Conservation (phyloP, 2,329 filamentous ascomycete genomes). For the Fusarium hainanense region DNA sequence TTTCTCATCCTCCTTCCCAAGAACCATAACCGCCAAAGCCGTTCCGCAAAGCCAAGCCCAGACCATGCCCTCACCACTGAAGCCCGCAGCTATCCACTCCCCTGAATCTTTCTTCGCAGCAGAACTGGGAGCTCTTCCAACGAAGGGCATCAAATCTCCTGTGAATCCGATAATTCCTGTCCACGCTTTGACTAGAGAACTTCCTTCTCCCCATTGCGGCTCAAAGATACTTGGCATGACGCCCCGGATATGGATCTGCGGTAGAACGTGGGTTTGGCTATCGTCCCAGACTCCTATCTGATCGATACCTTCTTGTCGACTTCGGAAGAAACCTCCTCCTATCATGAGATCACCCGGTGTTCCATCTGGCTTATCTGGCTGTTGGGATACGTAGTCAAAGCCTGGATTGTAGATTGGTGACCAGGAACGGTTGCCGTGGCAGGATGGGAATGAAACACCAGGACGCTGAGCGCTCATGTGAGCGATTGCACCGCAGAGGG, state of each 20-base stretch:
- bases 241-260: slow-evolving; percentile 54
- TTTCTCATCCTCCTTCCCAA: slow-evolving; percentile 51
- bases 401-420: slow-evolving; percentile 58
- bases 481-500: slow-evolving; percentile 57
- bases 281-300: slow-evolving; percentile 63
- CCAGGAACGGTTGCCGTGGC: slow-evolving; percentile 59
- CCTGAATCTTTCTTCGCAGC: slow-evolving; percentile 41
- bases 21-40: slow-evolving; percentile 59
- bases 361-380: slow-evolving; percentile 48
- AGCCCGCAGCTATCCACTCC: slow-evolving; percentile 65
- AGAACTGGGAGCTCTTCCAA: slow-evolving; percentile 57
- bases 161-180: slow-evolving; percentile 61
- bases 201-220: slow-evolving; percentile 50
- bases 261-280: slow-evolving; percentile 53
- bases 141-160: slow-evolving; percentile 61
- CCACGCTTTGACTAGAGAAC: slow-evolving; percentile 57
- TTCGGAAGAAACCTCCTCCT: slow-evolving; percentile 63
- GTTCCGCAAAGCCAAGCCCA: slow-evolving; percentile 64
- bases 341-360: slow-evolving; percentile 61
- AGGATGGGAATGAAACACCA: slow-evolving; percentile 48
- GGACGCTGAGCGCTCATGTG: slow-evolving; percentile 64
- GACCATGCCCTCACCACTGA: slow-evolving; percentile 64
- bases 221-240: slow-evolving; percentile 57
- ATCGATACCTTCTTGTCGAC: slow-evolving; percentile 55
- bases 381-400: slow-evolving; percentile 65